phyloP scores from a whole-genome alignment of 1,284 basidiomycete genomes.

The Sphaerobolus stellatus region DNA sequence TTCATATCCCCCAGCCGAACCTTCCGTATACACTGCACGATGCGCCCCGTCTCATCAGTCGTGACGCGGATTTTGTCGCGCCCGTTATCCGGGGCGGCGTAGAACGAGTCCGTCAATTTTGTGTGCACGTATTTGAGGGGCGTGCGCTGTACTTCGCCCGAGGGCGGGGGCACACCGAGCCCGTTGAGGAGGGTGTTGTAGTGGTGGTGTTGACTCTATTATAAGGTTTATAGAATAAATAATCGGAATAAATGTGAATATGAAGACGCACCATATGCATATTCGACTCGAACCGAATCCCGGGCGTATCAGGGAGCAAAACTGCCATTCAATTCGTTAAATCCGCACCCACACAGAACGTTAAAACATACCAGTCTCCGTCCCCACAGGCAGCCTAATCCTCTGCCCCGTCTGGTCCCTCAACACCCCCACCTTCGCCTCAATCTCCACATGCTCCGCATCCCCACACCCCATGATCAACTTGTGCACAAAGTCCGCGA shows the following conservation, averaged over 20 bases:
- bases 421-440: conserved; percentile 90
- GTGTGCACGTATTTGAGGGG: conserved; percentile 78
- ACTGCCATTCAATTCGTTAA: conserved; percentile 37
- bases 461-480: conserved; percentile 63
- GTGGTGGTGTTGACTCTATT: conserved; percentile 79
- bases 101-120: conserved; percentile 83
- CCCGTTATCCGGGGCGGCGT: conserved; percentile 45
- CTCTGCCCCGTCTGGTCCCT: conserved; percentile 60
- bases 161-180: conserved; percentile 54
- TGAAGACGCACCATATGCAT: conserved; percentile 74
- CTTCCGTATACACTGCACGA: conserved; percentile 75
- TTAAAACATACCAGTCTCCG: conserved; percentile 78
- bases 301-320: conserved; percentile 49
- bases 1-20: conserved; percentile 85
- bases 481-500: conserved; percentile 83
- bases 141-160: conserved; percentile 44
- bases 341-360: conserved; percentile 12
- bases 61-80: conserved; percentile 81
- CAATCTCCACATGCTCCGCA: conserved; percentile 71
- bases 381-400: conserved; percentile 71
- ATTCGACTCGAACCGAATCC: conserved; percentile 84
- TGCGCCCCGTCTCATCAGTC: conserved; percentile 68
- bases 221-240: conserved; percentile 11
- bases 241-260: conserved; percentile 16
- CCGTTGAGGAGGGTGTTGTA: conserved; percentile 86